phyloP scores from a whole-genome alignment of 345 rosid species.

The Arabis hirsuta region DNA sequence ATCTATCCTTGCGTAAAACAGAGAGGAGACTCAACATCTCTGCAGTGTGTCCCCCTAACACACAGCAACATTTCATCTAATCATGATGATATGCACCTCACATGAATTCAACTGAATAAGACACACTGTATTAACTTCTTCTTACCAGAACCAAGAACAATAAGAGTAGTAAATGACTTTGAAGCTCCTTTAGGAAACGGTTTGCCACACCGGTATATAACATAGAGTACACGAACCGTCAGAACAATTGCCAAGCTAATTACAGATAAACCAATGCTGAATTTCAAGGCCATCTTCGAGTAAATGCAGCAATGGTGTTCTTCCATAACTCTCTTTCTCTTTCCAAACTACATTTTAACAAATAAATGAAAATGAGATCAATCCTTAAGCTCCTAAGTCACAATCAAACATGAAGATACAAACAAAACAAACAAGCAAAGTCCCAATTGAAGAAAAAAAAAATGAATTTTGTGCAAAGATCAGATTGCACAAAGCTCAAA shows the following conservation, averaged over 20 bases:
- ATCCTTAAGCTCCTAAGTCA: background rate
- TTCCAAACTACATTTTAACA: background rate
- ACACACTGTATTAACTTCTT: background rate
- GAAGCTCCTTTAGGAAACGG: conserved; percentile 46
- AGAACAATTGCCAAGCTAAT: conserved; percentile 20
- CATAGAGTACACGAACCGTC: conserved; percentile 41
- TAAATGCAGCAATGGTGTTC: conserved; percentile 21
- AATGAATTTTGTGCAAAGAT: too few species aligned
- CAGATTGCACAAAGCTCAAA: conserved; percentile 2
- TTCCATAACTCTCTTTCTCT: conserved; percentile 34
- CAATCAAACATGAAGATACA: background rate
- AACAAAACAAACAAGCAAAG: background rate
- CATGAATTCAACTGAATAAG: background rate
- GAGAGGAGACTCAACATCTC: conserved; percentile 88
- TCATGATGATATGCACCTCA: background rate
- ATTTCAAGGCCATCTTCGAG: conserved; percentile 38
- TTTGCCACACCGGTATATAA: conserved; percentile 54
- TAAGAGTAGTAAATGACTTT: conserved; percentile 51
- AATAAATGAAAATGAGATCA: background rate
- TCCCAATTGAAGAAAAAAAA: background rate
- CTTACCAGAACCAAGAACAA: conserved; percentile 73
- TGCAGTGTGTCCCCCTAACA: conserved; percentile 90
- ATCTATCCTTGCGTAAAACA: conserved; percentile 61
- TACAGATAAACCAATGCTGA: conserved; percentile 26
- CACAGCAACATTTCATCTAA: background rate